Conservation (phyloP, 257 asterid genomes). For the Petunia secreta region DNA sequence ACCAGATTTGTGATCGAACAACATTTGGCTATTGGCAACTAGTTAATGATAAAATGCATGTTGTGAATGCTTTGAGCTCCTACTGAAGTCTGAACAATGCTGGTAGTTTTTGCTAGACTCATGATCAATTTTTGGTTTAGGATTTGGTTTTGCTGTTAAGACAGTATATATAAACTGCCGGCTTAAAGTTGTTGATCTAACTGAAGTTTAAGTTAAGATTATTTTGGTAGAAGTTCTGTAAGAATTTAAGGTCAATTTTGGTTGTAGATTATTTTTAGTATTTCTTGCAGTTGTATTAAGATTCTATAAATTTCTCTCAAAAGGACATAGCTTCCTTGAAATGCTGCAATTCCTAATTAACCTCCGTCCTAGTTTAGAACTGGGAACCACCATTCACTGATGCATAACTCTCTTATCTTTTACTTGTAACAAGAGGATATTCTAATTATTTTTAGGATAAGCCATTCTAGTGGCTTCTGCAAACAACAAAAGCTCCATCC, state of each 20-base stretch:
- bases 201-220: slow-evolving; percentile 19
- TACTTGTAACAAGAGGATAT: too few species aligned
- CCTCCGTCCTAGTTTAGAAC: too few species aligned
- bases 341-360: too few species aligned
- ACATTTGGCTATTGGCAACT: background rate
- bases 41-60: background rate
- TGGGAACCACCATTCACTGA: too few species aligned
- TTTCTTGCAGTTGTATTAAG: slow-evolving; percentile 8
- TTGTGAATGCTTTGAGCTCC: background rate
- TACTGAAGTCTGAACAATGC: background rate
- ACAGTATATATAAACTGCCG: background rate
- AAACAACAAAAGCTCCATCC: too few species aligned
- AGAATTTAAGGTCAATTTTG: background rate
- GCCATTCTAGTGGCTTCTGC: too few species aligned
- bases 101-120: background rate
- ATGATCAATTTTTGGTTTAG: background rate
- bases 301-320: background rate
- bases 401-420: too few species aligned
- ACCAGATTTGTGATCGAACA: background rate
- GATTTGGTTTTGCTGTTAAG: background rate
- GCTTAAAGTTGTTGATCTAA: slow-evolving; percentile 2
- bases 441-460: too few species aligned
- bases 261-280: background rate
- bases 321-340: too few species aligned
- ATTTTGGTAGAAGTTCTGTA: background rate